Base-by-base conservation (phyloP, 139 green algal species). In the Bryopsis sp. region DNA sequence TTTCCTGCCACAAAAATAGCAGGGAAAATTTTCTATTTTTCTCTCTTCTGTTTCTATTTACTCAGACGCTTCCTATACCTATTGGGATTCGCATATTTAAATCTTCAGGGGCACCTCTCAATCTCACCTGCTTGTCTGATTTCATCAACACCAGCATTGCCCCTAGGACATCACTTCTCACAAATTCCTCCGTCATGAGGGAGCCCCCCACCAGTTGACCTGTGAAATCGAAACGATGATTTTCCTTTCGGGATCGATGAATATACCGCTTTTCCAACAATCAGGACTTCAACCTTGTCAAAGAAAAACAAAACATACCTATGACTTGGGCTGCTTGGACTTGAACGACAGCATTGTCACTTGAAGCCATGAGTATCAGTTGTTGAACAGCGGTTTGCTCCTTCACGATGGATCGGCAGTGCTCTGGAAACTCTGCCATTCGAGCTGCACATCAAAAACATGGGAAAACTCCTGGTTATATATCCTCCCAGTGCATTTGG, bases 351-450 rank as follows among this genome's bases (percentile, higher is more conserved):
- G 76, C 54, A 72, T 88, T 81, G 61, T 92, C 82, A 35, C 71
- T 84, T 11, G 96, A 79, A 1, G 86, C 78, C 82, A 96, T 95
- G 6, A 92, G 78, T 46, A 96, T 79, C 35, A 96, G 81, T 83
- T 96, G 90, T 79, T 90, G 85, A 29, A 96, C 75, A 8, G 90
- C 90, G 4, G 84, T 84, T 73, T 92, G 87, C 71, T 96, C 84
- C 48, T 76, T 75, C 0, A 75, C 72, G 39, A 97, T 92, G n/a
- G 81, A 70, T 47, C 85, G 78, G 39, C 89, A 86, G 74, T 90
- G 89, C n/a, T 72, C 71, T 5, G 70, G 64, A 58, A 96, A 87
- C 78, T 95, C 84, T 2, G 85, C 82, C 36, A 97, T 77, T 2
- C 81, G 76, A 26, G 81, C 88, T 88, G 86, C 75, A 11, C 19